Conservation (phyloP, 2,329 filamentous ascomycete genomes). For the Helotiales sp. region DNA sequence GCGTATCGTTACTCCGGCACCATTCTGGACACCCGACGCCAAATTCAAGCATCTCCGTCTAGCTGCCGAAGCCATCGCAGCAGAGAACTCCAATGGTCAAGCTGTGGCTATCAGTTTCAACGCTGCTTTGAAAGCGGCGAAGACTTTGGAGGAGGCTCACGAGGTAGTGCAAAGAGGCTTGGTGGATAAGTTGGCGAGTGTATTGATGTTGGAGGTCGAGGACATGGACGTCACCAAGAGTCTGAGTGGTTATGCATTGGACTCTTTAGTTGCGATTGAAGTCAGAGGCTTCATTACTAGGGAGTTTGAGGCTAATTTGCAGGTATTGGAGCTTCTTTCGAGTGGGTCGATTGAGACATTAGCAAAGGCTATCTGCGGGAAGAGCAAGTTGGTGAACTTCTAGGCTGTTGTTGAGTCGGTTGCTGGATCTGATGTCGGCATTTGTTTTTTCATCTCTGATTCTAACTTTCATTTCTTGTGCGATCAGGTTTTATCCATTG, state of each 20-base stretch:
- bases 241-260: conserved; percentile 44
- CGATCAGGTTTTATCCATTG: too few relatives aligned
- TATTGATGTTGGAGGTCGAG: conserved; percentile 50
- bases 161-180: conserved; percentile 46
- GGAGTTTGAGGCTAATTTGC: conserved; percentile 42
- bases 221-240: conserved; percentile 48
- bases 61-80: conserved; percentile 39
- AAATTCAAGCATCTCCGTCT: conserved; percentile 50
- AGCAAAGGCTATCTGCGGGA: conserved; percentile 47
- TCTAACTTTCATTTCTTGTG: too few relatives aligned
- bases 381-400: conserved; percentile 34
- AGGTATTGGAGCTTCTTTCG: conserved; percentile 55
- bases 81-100: conserved; percentile 25
- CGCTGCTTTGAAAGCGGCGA: conserved; percentile 43
- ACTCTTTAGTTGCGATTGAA: conserved; percentile 35
- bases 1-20: conserved; percentile 45
- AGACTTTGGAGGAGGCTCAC: conserved; percentile 46
- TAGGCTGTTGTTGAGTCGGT: background rate
- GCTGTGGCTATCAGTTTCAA: conserved; percentile 43
- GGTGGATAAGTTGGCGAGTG: conserved; percentile 47
- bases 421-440: background rate
- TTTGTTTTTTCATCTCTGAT: background rate
- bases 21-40: conserved; percentile 55
- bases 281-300: conserved; percentile 39
- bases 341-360: conserved; percentile 51